These are phyloP conservation scores for Xerocomus amazonicus DNA, from an alignment of 1,284 basidiomycete genomes.

Conservation along the genomic window DNA sequence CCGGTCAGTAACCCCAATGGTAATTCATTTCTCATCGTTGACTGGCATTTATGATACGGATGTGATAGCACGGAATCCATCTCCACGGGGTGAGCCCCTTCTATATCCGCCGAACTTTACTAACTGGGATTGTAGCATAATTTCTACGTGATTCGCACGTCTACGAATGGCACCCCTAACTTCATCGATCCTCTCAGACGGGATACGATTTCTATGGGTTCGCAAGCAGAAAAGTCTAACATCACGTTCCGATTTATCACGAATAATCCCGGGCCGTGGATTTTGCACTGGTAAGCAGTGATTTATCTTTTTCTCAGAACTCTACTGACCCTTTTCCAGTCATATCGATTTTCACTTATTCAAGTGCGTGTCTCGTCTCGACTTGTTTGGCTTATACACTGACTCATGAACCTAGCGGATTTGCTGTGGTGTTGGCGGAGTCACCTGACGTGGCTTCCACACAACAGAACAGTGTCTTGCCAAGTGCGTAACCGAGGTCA, in stretches of 20 bases:
- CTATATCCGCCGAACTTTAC: background rate
- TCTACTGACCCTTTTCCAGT: conserved; percentile 12
- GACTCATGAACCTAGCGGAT: conserved; percentile 23
- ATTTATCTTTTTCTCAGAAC: background rate
- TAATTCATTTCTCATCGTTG: background rate
- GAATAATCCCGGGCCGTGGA: conserved; percentile 31
- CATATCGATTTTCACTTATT: conserved; percentile 32
- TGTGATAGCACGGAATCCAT: conserved; percentile 34
- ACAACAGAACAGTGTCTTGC: conserved; percentile 18
- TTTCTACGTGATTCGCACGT: conserved; percentile 35
- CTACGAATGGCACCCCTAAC: conserved; percentile 28
- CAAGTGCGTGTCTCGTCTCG: conserved; percentile 14
- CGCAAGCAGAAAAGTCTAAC: conserved; percentile 26
- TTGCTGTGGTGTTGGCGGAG: conserved; percentile 32
- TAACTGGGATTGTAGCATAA: conserved; percentile 32
- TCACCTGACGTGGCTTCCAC: conserved; percentile 13
- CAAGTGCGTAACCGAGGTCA: conserved; percentile 17
- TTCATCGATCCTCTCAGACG: conserved; percentile 32
- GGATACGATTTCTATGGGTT: conserved; percentile 34
- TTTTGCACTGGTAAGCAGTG: conserved; percentile 31
- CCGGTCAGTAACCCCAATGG: conserved; percentile 33
- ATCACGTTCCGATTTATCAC: conserved; percentile 31
- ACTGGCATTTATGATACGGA: background rate
- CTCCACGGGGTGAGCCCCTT: conserved; percentile 31
- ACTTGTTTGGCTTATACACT: background rate